Evolutionary conservation across 2,329 filamentous ascomycete genomes (phyloP), one percentile per base, ranked within the genome.

Genomic region (Aspergillus sp.): DNA sequence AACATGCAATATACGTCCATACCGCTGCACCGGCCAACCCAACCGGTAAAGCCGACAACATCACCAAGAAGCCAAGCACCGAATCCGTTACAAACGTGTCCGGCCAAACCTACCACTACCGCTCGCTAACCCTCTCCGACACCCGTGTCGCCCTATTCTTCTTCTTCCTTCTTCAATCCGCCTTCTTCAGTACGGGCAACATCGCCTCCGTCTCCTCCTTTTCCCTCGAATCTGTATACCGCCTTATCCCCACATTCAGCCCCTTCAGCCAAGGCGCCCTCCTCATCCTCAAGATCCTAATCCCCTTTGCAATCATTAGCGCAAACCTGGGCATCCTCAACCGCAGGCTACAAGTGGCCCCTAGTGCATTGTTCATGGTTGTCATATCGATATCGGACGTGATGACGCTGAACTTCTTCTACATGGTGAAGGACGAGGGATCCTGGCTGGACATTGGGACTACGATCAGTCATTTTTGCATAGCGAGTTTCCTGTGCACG

Each of bases 381-480:
- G 90, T 95, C 44, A 95, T 96, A 82, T 87, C 86, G 0, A 81
- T 94, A 45, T 90, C 86, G 51, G 93, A 98, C 64, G 82, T 95
- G 44, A 77, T 97, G 65, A 97, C 93, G 3, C 76, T 98, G 45
- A 88, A 93, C 60, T 98, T 98, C 74, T 98, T 98, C 72, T 98
- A 88, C 83, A 88, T 95, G 60, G 93, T 98, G 41, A 87, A 86
- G 61, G 93, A 98, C 59, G 93, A 98, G 65, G 93, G 93, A 0
- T 93, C 86, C 19, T 98, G 93, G 93, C 72, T 98, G 50, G 93
- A 98, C 65, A 98, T 98, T 64, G 93, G 93, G 27, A 95, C 89
- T 23, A 96, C 89, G 3, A 98, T 98, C 56, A 95, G 83, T 61
- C 90, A 97, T 66, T 98, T 97, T 68, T 83, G 84, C 52, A 97